A percentile compares a stretch with the other conserved stretches of the same genome.
Evolutionary conservation across 2,329 filamentous ascomycete genomes (phyloP).

Genomic region (Alternaria panax): DNA sequence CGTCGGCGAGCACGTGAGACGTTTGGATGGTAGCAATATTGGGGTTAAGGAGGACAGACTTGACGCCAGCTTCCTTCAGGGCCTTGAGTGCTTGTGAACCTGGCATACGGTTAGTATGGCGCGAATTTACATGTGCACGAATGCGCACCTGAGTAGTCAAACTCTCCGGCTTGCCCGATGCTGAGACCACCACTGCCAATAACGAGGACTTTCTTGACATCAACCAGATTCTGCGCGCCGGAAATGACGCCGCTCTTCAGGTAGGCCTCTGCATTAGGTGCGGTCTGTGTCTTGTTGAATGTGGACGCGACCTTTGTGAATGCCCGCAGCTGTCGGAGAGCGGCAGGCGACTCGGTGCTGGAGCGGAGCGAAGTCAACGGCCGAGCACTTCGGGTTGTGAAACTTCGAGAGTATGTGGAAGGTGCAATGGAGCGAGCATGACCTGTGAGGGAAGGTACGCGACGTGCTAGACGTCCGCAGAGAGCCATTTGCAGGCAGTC

Average conservation of each 20-base stretch:
- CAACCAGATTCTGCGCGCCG: conserved; percentile 75
- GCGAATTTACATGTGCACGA: not conserved
- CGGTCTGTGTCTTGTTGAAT: conserved; percentile 64
- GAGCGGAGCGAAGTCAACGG: conserved; percentile 42
- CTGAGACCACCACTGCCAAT: conserved; percentile 94
- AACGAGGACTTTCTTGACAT: conserved; percentile 96
- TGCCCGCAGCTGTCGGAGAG: conserved; percentile 47
- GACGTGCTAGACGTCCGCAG: conserved; percentile 53
- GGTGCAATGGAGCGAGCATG: conserved; percentile 42
- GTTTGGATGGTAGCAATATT: conserved; percentile 99
- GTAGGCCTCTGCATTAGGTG: conserved; percentile 85
- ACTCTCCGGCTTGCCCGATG: conserved; percentile 97
- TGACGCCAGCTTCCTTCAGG: conserved; percentile 90
- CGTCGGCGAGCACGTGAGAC: conserved; percentile 92
- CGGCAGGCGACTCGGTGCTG: conserved; percentile 42
- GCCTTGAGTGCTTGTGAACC: conserved; percentile 96
- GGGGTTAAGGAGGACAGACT: conserved; percentile 93
- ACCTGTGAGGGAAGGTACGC: conserved; percentile 46
- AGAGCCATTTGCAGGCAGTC: conserved; percentile 50
- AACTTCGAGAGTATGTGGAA: conserved; percentile 40
- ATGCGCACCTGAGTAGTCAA: conserved; percentile 89
- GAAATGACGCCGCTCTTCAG: conserved; percentile 87
- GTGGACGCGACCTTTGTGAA: conserved; percentile 47
- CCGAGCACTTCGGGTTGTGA: conserved; percentile 43
- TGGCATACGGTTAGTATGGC: conserved; percentile 50